Percentiles rank a stretch among this genome's conserved stretches.
Evolutionary conservation across 805 yeast genomes (phyloP).

Genomic region (Candida sakaeoensis): DNA sequence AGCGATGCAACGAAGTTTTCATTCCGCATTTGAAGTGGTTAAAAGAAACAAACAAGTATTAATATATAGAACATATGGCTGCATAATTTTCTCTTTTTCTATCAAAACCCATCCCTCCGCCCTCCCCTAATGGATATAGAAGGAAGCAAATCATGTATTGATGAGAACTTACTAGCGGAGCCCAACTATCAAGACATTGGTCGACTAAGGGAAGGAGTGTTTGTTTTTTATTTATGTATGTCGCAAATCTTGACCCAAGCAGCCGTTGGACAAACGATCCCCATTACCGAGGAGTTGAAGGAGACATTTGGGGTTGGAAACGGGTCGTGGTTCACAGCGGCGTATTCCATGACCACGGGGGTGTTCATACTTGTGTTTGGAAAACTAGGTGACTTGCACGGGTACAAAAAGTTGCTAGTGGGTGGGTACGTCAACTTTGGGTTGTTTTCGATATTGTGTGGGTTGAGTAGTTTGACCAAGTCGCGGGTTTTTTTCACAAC

Average conservation of each 20-base stretch:
- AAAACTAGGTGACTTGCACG: constrained; percentile 32
- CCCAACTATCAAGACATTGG: constrained; percentile 24
- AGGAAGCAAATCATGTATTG: background rate
- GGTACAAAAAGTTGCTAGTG: constrained; percentile 27
- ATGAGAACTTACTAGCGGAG: constrained; percentile 4
- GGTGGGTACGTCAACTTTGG: constrained; percentile 23
- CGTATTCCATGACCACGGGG: constrained; percentile 33
- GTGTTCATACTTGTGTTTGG: constrained; percentile 33
- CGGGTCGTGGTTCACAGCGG: constrained; percentile 33
- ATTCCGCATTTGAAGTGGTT: constrained; percentile 43
- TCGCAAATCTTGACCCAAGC: constrained; percentile 31
- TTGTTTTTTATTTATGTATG: constrained; percentile 21
- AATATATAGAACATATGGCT: background rate
- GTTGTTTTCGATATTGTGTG: constrained; percentile 21
- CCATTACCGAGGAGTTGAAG: constrained; percentile 17
- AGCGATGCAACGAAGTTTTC: constrained; percentile 33
- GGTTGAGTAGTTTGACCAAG: constrained; percentile 23
- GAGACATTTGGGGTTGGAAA: constrained; percentile 21
- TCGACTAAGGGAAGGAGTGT: constrained; percentile 17
- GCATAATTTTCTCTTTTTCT: no score
- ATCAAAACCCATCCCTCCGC: background rate
- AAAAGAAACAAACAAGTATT: constrained; percentile 27
- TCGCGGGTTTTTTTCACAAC: constrained; percentile 24
- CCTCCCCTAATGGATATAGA: background rate
- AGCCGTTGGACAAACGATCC: constrained; percentile 26